Evolutionary conservation across 257 asterid genomes (phyloP).

Genomic region (Scutellaria barbata): DNA sequence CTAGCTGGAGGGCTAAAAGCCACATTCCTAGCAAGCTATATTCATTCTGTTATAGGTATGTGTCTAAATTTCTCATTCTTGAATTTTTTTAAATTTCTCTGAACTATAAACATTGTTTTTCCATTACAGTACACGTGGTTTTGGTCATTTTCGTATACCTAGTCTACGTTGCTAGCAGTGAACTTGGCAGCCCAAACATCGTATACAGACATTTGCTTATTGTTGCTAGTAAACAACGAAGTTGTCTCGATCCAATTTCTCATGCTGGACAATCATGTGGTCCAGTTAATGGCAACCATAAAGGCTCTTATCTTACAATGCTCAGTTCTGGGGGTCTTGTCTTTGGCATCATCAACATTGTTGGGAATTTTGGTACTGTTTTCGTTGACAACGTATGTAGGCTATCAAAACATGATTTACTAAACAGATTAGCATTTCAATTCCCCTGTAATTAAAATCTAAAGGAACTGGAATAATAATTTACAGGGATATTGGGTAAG

Average conservation of each 20-base stretch:
- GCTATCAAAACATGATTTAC: background rate
- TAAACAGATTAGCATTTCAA: background rate
- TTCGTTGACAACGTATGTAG: slow-evolving; percentile 88
- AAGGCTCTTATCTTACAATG: slow-evolving; percentile 89
- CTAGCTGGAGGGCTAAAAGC: slow-evolving; percentile 93
- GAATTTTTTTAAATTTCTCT: too few species aligned
- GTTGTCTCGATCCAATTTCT: slow-evolving; percentile 67
- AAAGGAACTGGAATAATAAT: too few species aligned
- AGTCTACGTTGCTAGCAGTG: slow-evolving; percentile 70
- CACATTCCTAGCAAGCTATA: slow-evolving; percentile 91
- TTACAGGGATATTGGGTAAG: slow-evolving; percentile 90
- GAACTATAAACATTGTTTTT: background rate
- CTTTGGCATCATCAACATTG: slow-evolving; percentile 90
- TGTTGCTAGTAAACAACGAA: slow-evolving; percentile 73
- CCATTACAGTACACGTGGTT: slow-evolving; percentile 74
- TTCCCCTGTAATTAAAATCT: background rate
- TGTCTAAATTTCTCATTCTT: background rate
- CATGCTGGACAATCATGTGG: slow-evolving; percentile 79
- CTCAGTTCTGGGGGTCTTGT: slow-evolving; percentile 88
- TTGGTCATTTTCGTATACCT: slow-evolving; percentile 83
- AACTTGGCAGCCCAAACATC: slow-evolving; percentile 81
- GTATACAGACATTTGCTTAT: slow-evolving; percentile 73
- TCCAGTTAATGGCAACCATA: slow-evolving; percentile 72
- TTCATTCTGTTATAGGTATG: slow-evolving; percentile 88
- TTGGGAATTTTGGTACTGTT: slow-evolving; percentile 93